These are phyloP conservation scores for Atalantia buxifolia DNA, from an alignment of 345 rosid species.

Conservation along the genomic window DNA sequence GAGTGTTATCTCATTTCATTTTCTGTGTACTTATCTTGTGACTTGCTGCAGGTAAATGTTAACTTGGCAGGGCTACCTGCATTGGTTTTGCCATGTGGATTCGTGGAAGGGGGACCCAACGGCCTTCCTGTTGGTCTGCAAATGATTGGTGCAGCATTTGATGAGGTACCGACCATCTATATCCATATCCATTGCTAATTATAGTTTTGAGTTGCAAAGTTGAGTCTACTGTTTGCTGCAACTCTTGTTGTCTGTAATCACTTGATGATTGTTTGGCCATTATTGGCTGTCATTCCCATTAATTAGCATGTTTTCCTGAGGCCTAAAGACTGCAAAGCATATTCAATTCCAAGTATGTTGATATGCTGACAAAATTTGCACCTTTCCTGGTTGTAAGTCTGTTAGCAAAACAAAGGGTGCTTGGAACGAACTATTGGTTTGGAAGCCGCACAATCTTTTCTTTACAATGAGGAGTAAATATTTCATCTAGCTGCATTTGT, in stretches of 20 bases:
- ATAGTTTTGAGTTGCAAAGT: background rate
- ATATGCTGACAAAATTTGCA: background rate
- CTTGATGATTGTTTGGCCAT: background rate
- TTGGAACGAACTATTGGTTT: background rate
- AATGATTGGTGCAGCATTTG: slow-evolving; percentile 87
- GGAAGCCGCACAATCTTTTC: background rate
- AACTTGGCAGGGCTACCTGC: slow-evolving; percentile 93
- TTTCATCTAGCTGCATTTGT: background rate
- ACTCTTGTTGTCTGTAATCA: background rate
- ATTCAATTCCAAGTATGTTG: background rate
- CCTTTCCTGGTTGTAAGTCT: background rate
- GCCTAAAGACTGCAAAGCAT: background rate
- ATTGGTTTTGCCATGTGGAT: slow-evolving; percentile 85
- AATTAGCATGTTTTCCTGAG: background rate
- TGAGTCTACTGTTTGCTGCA: background rate
- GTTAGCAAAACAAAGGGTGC: background rate
- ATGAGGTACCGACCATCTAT: slow-evolving; percentile 49
- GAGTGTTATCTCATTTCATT: background rate
- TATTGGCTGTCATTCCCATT: background rate
- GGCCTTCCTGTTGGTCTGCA: slow-evolving; percentile 94
- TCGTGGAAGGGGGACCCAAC: slow-evolving; percentile 65
- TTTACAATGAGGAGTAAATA: background rate
- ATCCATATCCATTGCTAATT: background rate
- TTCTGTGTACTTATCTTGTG: slow-evolving; percentile 7
- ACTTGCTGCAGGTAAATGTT: slow-evolving; percentile 71